Evolutionary conservation across 75 land plant species (phyloP), one percentile per base, ranked within the genome.

Genomic region (Sequoia sempervirens): DNA sequence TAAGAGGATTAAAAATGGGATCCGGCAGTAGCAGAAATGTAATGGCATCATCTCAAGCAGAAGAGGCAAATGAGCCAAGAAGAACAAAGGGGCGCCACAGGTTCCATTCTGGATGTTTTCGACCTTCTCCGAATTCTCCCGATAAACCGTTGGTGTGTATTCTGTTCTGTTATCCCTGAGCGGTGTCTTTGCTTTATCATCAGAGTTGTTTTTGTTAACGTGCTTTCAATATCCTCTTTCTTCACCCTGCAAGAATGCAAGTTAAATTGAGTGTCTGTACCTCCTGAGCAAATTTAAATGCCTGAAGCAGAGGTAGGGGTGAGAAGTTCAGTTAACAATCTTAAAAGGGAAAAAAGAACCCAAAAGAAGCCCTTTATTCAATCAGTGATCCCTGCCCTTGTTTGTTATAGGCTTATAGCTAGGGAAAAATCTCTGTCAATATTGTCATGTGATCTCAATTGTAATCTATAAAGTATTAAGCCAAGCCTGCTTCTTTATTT

Each of bases 101-200:
- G 47, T 78, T 41, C 14, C 80, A 43, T 78, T 23, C 80, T 78
- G 47, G 80, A 52, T 78, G 80, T 78, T 78, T 78, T 11, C 46
- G 46, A 11, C 80, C 45, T 30, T n/a, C 80, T 78, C 5, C 52
- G 41, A 45, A 26, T 78, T 78, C 80, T 40, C 50, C 80, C 45
- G 80, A 78, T 78, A 78, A 45, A 12, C 14, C 80, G n/a, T 43
- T 45, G 50, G 80, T 78, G 46, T 45, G 80, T 78, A 78, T 6
- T 78, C 45, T 45, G 30, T 41, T 12, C 80, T 78, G 30, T 78
- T 45, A n/a, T 45, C 80, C 23, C 26, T 78, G 12, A 45, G 80
- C n/a, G 80, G 46, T 10, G 32, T 78, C 30, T 78, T 45, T 78
- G 32, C 4, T 26, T 43, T 45, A 30, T 45, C n/a, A n/a, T 78